Evolutionary conservation across 768 basidiomycete genomes (phyloP).

Genomic region (Galerina sulciceps): DNA sequence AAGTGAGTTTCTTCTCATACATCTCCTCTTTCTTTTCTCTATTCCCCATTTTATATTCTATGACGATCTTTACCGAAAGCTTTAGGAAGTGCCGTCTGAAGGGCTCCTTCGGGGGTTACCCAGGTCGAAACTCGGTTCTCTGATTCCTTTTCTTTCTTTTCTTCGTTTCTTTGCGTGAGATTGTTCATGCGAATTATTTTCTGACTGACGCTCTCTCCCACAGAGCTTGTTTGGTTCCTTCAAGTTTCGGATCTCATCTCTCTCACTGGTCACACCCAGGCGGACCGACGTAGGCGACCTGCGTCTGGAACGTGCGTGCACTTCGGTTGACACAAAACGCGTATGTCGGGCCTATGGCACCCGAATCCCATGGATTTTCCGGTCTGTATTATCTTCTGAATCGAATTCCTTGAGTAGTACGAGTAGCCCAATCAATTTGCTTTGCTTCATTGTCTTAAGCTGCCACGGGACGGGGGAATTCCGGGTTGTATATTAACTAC

Average conservation of each 20-base stretch:
- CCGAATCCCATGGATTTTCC: slow-evolving; percentile 6
- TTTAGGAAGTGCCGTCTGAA: slow-evolving; percentile 69
- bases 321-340: background rate
- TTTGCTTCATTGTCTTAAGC: background rate
- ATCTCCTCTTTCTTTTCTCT: background rate
- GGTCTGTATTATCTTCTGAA: slow-evolving; percentile 8
- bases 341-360: background rate
- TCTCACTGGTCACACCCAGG: no score
- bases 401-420: slow-evolving; percentile 6
- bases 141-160: slow-evolving; percentile 36
- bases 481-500: background rate
- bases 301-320: slow-evolving; percentile 18
- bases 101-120: slow-evolving; percentile 41
- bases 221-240: background rate
- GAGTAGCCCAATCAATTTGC: slow-evolving; percentile 14
- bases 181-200: slow-evolving; percentile 4
- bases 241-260: background rate
- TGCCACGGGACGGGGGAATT: background rate
- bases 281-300: background rate
- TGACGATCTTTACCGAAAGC: slow-evolving; percentile 52
- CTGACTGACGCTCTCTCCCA: slow-evolving; percentile 15
- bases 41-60: slow-evolving; percentile 13
- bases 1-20: slow-evolving; percentile 2
- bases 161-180: slow-evolving; percentile 10
- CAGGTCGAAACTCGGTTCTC: slow-evolving; percentile 59